Evolutionary conservation across 805 yeast species (phyloP).

Genomic region (Teunomyces barrocoloradensis): DNA sequence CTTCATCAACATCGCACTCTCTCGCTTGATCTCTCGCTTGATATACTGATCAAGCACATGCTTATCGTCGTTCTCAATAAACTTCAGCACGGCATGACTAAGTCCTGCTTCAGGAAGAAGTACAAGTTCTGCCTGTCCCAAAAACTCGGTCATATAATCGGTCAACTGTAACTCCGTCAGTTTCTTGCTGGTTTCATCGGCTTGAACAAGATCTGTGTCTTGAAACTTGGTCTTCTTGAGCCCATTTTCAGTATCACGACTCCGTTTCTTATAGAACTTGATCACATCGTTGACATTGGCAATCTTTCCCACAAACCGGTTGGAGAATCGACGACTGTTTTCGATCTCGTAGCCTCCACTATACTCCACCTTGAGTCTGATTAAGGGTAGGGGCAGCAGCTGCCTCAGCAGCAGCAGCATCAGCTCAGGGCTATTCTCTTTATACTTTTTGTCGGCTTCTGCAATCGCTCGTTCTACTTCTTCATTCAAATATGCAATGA

Average conservation of each 20-base stretch:
- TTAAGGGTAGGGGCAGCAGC: conserved; percentile 67
- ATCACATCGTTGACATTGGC: conserved; percentile 91
- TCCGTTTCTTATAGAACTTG: conserved; percentile 57
- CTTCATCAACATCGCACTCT: conserved; percentile 46
- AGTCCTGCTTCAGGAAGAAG: conserved; percentile 75
- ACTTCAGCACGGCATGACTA: conserved; percentile 65
- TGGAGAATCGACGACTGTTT: conserved; percentile 84
- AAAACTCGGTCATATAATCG: conserved; percentile 57
- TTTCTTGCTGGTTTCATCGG: conserved; percentile 11
- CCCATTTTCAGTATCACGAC: conserved; percentile 7
- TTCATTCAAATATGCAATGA: conserved; percentile 54
- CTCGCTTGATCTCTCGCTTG: conserved; percentile 52
- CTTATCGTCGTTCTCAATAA: conserved; percentile 82
- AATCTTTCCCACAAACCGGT: conserved; percentile 83
- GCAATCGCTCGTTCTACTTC: conserved; percentile 68
- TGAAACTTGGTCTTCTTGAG: conserved; percentile 14
- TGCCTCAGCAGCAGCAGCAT: no score
- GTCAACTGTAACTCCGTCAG: conserved; percentile 49
- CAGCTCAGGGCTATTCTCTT: conserved; percentile 26
- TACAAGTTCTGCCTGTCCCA: conserved; percentile 61
- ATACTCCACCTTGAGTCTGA: conserved; percentile 83
- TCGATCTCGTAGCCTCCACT: conserved; percentile 90
- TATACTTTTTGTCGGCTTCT: conserved; percentile 54
- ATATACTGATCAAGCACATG: conserved; percentile 63
- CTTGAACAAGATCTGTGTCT: conserved; percentile 12